Evolutionary conservation across 2,329 filamentous ascomycete genomes (phyloP).

Genomic region (Botrytis pseudocinerea): DNA sequence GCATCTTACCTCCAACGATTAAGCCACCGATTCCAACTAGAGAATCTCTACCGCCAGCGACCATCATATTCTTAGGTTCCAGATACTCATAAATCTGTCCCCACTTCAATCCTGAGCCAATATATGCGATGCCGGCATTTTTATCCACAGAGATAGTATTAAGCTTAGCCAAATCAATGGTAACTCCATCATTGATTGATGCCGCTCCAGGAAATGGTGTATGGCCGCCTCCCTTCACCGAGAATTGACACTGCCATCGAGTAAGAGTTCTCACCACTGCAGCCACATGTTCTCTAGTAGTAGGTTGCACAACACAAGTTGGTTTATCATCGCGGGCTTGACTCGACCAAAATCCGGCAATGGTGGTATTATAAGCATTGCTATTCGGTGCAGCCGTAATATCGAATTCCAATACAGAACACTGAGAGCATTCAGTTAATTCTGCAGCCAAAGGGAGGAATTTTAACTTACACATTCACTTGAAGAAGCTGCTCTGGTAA

Average conservation of each 20-base stretch:
- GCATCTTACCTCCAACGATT: neutral
- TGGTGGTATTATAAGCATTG: neutral
- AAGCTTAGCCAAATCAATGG: neutral
- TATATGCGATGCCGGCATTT: neutral
- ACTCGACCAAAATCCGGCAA: neutral
- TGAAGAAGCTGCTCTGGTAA: neutral
- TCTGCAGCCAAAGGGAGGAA: neutral
- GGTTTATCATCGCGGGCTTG: conserved; percentile 5
- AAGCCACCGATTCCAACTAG: neutral
- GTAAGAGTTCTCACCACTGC: neutral
- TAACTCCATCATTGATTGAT: neutral
- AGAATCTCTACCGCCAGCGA: neutral
- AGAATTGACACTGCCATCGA: neutral
- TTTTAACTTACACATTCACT: neutral
- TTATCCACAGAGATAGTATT: conserved; percentile 1
- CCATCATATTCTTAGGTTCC: neutral
- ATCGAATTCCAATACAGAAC: neutral
- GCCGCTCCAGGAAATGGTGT: neutral
- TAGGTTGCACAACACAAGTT: neutral
- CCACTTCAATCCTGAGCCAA: neutral
- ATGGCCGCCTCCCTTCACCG: neutral
- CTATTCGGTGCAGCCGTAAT: neutral
- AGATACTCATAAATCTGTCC: neutral
- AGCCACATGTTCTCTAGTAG: neutral
- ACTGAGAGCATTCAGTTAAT: neutral